These are phyloP conservation scores for Xylariaceae sp. DNA, from an alignment of 2,329 filamentous ascomycete genomes.

Conservation along the genomic window DNA sequence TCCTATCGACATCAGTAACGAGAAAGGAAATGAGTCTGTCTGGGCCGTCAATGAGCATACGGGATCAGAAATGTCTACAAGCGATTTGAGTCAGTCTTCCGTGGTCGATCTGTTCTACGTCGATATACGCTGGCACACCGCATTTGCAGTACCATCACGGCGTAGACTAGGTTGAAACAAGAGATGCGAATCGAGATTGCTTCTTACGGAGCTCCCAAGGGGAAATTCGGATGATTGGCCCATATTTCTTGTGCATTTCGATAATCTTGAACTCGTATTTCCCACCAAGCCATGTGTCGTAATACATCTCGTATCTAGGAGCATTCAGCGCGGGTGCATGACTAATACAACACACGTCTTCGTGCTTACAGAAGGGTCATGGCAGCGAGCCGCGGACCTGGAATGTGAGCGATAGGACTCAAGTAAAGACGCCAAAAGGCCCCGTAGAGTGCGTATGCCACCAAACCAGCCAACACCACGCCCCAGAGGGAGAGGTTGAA, in stretches of 20 bases:
- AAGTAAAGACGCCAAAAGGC: constrained; percentile 9
- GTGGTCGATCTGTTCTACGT: too few species aligned
- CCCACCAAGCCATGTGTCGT: constrained; percentile 9
- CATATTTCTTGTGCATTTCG: constrained; percentile 8
- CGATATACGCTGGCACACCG: too few species aligned
- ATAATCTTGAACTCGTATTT: constrained; percentile 12
- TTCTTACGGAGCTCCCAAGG: constrained; percentile 9
- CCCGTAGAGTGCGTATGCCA: constrained; percentile 4
- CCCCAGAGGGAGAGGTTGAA: too few species aligned
- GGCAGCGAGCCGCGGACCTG: constrained; percentile 11
- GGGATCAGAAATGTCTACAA: constrained; percentile 6
- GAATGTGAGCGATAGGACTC: constrained; percentile 11
- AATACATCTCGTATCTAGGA: constrained; percentile 12
- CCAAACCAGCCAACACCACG: not conserved
- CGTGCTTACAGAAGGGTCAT: constrained; percentile 7
- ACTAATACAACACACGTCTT: not conserved
- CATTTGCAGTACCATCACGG: too few species aligned
- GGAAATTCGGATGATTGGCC: constrained; percentile 8
- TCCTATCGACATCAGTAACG: not conserved
- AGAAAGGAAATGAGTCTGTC: not conserved
- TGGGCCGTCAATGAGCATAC: not conserved
- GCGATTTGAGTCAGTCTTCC: too few species aligned
- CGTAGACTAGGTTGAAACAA: too few species aligned
- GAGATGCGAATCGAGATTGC: too few species aligned
- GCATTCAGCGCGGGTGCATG: not conserved